Base-by-base conservation (phyloP, 129 eudicot species). In the Chrysanthemum makinoi region DNA sequence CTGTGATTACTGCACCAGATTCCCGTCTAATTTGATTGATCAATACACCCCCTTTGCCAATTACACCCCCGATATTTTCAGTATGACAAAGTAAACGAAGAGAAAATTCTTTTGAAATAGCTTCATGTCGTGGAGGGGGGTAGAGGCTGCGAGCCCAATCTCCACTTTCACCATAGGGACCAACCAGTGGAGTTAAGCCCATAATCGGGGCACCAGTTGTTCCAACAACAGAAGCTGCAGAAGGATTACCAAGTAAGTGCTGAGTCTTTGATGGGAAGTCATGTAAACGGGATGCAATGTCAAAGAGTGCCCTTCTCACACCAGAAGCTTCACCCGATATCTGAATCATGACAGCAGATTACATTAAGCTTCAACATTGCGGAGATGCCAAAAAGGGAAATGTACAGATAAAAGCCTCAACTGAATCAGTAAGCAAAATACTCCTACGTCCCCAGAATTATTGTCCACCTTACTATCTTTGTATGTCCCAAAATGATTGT, bases 11-110 rank as follows among this genome's bases (percentile, higher is more conserved):
- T 54, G 97, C 97, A 3, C 95, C 75, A 61, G 95, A 83, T 65
- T 90, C 97, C 62, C 87, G 95, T 62, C 97, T 86, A 19, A 90
- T 90, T 76, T 90, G 95, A 77, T 90, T 90, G 58, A 90, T 90
- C 47, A 85, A 85, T 2, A 58, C 70, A 72, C 97, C 97, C 68
- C 88, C 86, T 74, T 90, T 90, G 56, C 97, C 97, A 72, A 90
- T 90, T 44, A 90, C 97, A 77, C 83, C 86, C n/a, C 97, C 97
- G 69, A 90, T 81, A 75, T 83, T 87, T 59, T 83, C 84, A 74
- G 84, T 79, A 17, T 86, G 91, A 65, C 97, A 90, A 17, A 87
- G 83, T 56, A 90, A 58, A 75, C 87, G 85, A 30, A 90, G 82
- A 65, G 86, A 83, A 73, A 87, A 90, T 53, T 90, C 95, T 74